Evolutionary conservation across 2,329 filamentous ascomycete species (phyloP).

Genomic region (Thelonectria discophora): DNA sequence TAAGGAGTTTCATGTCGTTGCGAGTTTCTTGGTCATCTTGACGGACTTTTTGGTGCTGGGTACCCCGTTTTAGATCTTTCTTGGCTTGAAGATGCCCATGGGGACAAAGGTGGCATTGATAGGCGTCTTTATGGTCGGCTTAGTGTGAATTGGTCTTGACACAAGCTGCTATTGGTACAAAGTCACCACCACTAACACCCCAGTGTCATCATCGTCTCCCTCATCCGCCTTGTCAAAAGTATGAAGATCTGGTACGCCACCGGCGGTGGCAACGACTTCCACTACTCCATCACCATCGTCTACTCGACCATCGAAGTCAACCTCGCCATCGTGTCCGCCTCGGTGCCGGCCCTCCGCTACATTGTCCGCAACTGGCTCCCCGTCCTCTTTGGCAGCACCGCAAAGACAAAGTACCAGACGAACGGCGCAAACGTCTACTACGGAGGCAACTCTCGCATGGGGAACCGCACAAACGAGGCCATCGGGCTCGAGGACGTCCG

Average conservation of each 20-base stretch:
- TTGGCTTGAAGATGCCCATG: constrained; percentile 49
- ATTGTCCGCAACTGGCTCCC: constrained; percentile 46
- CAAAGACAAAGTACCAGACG: constrained; percentile 23
- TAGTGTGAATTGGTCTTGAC: constrained; percentile 40
- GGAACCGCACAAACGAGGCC: constrained; percentile 18
- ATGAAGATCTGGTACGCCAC: constrained; percentile 23
- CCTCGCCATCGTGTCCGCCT: constrained; percentile 50
- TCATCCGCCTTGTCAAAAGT: constrained; percentile 42
- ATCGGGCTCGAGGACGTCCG: constrained; percentile 40
- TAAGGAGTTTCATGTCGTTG: constrained; percentile 44
- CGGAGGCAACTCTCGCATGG: constrained; percentile 22
- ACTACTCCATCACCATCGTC: constrained; percentile 46
- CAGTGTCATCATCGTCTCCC: constrained; percentile 45
- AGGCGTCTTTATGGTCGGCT: constrained; percentile 50
- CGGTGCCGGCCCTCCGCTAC: constrained; percentile 47
- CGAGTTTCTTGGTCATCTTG: constrained; percentile 49
- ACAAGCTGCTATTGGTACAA: too few relatives aligned
- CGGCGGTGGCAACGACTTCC: constrained; percentile 26
- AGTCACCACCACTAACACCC: not conserved
- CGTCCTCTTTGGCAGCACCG: constrained; percentile 37
- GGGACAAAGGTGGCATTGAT: constrained; percentile 51
- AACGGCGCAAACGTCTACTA: constrained; percentile 18
- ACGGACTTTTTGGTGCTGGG: constrained; percentile 52
- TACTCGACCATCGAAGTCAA: constrained; percentile 48
- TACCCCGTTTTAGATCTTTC: constrained; percentile 52